phyloP scores from a whole-genome alignment of 2,329 filamentous ascomycete genomes.

The Xylaria sp. region DNA sequence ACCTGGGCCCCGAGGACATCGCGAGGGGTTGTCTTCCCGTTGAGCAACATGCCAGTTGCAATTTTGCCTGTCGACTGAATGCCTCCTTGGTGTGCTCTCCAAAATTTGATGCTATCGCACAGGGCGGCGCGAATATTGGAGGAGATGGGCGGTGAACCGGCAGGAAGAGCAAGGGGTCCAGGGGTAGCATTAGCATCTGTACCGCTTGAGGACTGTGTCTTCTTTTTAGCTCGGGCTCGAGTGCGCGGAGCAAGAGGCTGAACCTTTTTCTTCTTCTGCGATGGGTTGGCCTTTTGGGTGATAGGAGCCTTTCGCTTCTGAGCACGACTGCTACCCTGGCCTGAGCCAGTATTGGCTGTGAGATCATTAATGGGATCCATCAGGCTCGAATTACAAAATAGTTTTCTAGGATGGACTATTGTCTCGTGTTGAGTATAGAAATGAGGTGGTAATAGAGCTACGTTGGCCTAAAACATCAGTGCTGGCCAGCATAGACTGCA shows the following conservation, averaged over 20 bases:
- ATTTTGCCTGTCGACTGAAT: constrained; percentile 62
- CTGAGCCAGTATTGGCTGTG: background rate
- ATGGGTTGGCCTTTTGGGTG: background rate
- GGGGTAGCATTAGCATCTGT: background rate
- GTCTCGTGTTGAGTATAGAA: background rate
- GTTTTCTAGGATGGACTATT: background rate
- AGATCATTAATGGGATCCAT: constrained; percentile 12
- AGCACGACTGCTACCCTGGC: too few species aligned
- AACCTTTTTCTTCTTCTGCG: constrained; percentile 12
- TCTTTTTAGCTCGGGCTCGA: background rate
- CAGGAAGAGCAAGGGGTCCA: constrained; percentile 19
- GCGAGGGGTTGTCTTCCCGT: constrained; percentile 62
- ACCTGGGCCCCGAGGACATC: constrained; percentile 71
- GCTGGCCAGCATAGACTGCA: background rate
- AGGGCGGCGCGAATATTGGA: constrained; percentile 67
- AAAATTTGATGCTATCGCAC: constrained; percentile 73
- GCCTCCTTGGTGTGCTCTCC: constrained; percentile 69
- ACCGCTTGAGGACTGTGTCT: background rate
- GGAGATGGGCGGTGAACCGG: constrained; percentile 63
- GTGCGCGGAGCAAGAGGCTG: background rate
- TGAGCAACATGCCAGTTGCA: constrained; percentile 69
- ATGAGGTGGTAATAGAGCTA: background rate
- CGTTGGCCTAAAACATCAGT: background rate
- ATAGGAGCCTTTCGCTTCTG: constrained; percentile 24
- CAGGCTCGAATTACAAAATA: background rate